phyloP scores from a whole-genome alignment of 352 stramenopile species.

The Lagenidium sp. region DNA sequence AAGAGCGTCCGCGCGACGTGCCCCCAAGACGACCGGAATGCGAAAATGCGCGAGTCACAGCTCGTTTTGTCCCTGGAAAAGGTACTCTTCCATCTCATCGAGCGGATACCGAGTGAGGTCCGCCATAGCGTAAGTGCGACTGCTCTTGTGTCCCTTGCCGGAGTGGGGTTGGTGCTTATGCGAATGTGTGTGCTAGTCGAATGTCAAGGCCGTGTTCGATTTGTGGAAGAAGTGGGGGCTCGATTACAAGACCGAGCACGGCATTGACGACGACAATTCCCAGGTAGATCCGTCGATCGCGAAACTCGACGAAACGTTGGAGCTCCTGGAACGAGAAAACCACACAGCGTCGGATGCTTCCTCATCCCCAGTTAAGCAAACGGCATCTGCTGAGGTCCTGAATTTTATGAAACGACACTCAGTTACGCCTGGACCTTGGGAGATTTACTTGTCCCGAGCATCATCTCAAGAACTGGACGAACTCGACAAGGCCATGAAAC shows the following conservation, averaged over 20 bases:
- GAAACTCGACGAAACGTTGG: constrained; percentile 49
- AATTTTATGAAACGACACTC: constrained; percentile 72
- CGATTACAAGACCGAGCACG: constrained; percentile 39
- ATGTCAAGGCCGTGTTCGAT: constrained; percentile 66
- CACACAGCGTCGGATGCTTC: constrained; percentile 40
- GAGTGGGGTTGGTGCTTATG: no score
- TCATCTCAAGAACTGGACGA: constrained; percentile 62
- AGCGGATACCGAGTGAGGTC: constrained; percentile 49
- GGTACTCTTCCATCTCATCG: constrained; percentile 46
- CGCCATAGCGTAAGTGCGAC: constrained; percentile 51
- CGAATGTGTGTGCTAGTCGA: constrained; percentile 22
- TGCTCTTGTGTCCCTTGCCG: not conserved
- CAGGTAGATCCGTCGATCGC: constrained; percentile 33
- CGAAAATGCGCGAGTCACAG: constrained; percentile 58
- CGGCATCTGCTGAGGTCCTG: constrained; percentile 48
- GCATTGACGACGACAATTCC: constrained; percentile 17
- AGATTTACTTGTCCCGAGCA: constrained; percentile 66
- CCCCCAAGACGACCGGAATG: constrained; percentile 65
- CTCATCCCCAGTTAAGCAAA: constrained; percentile 56
- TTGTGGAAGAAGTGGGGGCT: constrained; percentile 81
- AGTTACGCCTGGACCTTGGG: constrained; percentile 71
- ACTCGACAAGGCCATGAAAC: constrained; percentile 43
- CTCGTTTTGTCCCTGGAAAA: constrained; percentile 61
- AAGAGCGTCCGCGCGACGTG: constrained; percentile 62
- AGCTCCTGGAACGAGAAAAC: constrained; percentile 53